Evolutionary conservation across 108 stramenopile species (phyloP).

Genomic region (Cyclotella kingstonii): DNA sequence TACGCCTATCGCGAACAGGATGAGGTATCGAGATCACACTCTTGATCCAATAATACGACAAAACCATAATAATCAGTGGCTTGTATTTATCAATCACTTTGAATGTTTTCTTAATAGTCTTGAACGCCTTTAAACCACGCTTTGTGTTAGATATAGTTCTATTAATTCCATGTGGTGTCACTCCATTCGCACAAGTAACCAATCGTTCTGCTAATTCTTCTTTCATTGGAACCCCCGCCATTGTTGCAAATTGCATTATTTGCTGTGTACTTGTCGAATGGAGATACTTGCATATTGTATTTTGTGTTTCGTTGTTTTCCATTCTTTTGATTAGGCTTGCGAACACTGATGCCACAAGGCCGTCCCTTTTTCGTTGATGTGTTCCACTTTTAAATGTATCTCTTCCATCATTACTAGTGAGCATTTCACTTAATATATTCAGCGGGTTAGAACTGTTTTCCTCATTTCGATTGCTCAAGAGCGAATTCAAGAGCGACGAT

Average conservation of each 20-base stretch:
- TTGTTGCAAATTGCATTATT: slow-evolving; percentile 49
- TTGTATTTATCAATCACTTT: slow-evolving; percentile 68
- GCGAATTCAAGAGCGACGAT: slow-evolving; percentile 41
- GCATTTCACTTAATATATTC: slow-evolving; percentile 23
- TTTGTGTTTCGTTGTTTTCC: slow-evolving; percentile 67
- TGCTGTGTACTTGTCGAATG: slow-evolving; percentile 56
- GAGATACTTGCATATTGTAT: slow-evolving; percentile 59
- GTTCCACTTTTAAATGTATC: slow-evolving; percentile 25
- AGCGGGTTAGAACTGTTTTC: slow-evolving; percentile 17
- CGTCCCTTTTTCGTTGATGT: slow-evolving; percentile 34
- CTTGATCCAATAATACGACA: slow-evolving; percentile 60
- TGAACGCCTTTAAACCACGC: slow-evolving; percentile 43
- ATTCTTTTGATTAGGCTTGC: slow-evolving; percentile 57
- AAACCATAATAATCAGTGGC: slow-evolving; percentile 46
- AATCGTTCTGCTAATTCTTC: slow-evolving; percentile 46
- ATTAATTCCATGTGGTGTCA: slow-evolving; percentile 59
- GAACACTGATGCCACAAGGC: slow-evolving; percentile 65
- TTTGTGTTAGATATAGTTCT: slow-evolving; percentile 50
- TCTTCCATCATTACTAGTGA: slow-evolving; percentile 2
- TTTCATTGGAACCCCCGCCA: slow-evolving; percentile 69
- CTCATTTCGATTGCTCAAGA: slow-evolving; percentile 18
- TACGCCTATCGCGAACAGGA: slow-evolving; percentile 26
- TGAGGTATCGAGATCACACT: slow-evolving; percentile 62
- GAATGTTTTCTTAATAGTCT: slow-evolving; percentile 50
- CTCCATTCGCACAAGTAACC: slow-evolving; percentile 48